Evolutionary conservation across 2,329 filamentous ascomycete genomes (phyloP).

Genomic region (Hypoxylon sp.): DNA sequence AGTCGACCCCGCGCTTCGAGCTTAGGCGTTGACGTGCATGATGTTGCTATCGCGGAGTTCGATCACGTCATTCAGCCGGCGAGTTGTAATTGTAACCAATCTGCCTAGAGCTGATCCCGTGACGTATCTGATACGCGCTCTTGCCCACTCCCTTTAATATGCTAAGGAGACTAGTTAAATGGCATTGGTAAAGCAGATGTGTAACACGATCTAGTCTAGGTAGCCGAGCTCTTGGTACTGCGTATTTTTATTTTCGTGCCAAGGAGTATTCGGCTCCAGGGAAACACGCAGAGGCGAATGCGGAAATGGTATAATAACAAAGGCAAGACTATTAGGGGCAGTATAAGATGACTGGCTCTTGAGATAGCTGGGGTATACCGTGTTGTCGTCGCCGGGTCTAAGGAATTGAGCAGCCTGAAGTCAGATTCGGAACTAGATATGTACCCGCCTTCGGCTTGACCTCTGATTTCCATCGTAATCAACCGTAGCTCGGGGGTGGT

Average conservation of each 20-base stretch:
- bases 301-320: not conserved
- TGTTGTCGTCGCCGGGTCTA: slow-evolving; percentile 5
- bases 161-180: slow-evolving; percentile 5
- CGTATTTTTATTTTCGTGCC: not conserved
- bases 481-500: slow-evolving; percentile 2
- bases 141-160: not conserved
- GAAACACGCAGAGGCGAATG: not conserved
- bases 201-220: slow-evolving; percentile 27
- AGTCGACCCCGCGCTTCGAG: slow-evolving; percentile 39
- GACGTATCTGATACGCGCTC: slow-evolving; percentile 25
- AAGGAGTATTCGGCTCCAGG: not conserved
- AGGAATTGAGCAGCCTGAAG: not conserved
- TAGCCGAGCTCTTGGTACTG: slow-evolving; percentile 3
- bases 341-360: not conserved
- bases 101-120: slow-evolving; percentile 20
- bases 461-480: slow-evolving; percentile 25
- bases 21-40: slow-evolving; percentile 38
- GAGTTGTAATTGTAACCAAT: slow-evolving; percentile 40
- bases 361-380: not conserved
- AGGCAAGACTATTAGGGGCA: not conserved
- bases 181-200: slow-evolving; percentile 21
- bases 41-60: slow-evolving; percentile 53
- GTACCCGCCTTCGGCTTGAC: slow-evolving; percentile 15
- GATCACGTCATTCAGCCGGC: slow-evolving; percentile 51
- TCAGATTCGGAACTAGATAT: slow-evolving; percentile 20